Base-by-base conservation (phyloP, 1,139 yeast genomes). In the Pneumocystis murina region DNA sequence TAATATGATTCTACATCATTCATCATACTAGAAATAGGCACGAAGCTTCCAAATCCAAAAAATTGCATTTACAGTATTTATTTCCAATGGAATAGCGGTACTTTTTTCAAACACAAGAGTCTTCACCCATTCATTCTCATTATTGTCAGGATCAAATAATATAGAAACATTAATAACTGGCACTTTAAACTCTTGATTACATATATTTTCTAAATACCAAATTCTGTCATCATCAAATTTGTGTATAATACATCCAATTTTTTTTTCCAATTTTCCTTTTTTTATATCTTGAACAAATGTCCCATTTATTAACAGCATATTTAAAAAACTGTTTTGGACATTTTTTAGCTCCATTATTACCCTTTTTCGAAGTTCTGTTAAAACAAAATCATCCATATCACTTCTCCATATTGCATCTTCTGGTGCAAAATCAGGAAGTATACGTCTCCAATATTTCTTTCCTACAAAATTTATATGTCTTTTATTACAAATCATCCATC, bases 371-470 rank as follows among this genome's bases (percentile, higher is more conserved):
- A 58, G 28, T 24, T 38, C 30, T 24, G 4, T 58, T 20, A 58
- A 24, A 30, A 58, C 43, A 40, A 38, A 58, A 1, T 58, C 60
- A 20, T 38, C 43, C 60, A 58, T 58, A 58, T 58, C 60, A 38
- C n/a, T 40, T 58, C 60, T 58, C 60, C 60, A 58, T 58, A 58
- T 58, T 38, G 43, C 60, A 58, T 40, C 43, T 58, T 2, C 28
- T n/a, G 41, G 41, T 12, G 43, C 41, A 12, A 38, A 38, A 20
- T 58, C 43, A 24, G 17, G 17, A 58, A 58, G 41, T 7, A 40
- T 40, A 20, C 60, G 41, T 24, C 28, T 58, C 41, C 43, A 58
- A 20, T 5, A 6, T 3, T 36, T 16, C 30, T 4, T 58, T 38
- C 60, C 60, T 3, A 30, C 16, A 24, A 10, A 58, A 5, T 38